phyloP scores from a whole-genome alignment of 2,329 filamentous ascomycete genomes.

The Diaporthe sp. region DNA sequence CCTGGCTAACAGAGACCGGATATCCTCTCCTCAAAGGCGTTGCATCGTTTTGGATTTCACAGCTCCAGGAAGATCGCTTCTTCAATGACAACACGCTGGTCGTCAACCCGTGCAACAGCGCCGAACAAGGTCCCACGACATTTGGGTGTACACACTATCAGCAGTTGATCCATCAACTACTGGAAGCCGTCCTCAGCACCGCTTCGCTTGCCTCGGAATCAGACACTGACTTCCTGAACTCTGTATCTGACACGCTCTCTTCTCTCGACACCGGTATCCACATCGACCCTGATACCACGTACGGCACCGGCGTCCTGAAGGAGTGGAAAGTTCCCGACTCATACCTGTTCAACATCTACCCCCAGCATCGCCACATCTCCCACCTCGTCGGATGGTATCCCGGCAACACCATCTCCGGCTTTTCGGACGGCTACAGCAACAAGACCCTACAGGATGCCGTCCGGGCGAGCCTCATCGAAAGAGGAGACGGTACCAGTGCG shows the following conservation, averaged over 20 bases:
- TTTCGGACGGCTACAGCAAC: slow-evolving; percentile 58
- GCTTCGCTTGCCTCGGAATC: slow-evolving; percentile 44
- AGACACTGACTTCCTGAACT: slow-evolving; percentile 49
- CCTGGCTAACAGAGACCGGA: slow-evolving; percentile 62
- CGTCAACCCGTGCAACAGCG: slow-evolving; percentile 71
- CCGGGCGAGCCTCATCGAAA: slow-evolving; percentile 55
- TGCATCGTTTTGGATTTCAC: slow-evolving; percentile 68
- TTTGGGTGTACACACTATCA: slow-evolving; percentile 69
- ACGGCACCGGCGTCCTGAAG: slow-evolving; percentile 58
- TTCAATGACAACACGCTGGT: slow-evolving; percentile 66
- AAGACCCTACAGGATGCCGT: slow-evolving; percentile 60
- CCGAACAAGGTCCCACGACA: slow-evolving; percentile 68
- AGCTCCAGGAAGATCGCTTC: slow-evolving; percentile 65
- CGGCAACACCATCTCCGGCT: slow-evolving; percentile 62
- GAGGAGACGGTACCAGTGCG: slow-evolving; percentile 35
- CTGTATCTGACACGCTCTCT: slow-evolving; percentile 57
- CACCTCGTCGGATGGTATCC: slow-evolving; percentile 71
- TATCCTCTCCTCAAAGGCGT: slow-evolving; percentile 69
- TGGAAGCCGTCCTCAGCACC: slow-evolving; percentile 54
- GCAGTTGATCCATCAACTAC: slow-evolving; percentile 62
- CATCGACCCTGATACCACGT: slow-evolving; percentile 48
- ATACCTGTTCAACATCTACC: slow-evolving; percentile 45
- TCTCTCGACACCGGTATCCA: slow-evolving; percentile 67
- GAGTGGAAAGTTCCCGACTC: slow-evolving; percentile 64
- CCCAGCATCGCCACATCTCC: slow-evolving; percentile 65